Conservation (phyloP, 139 green algal species). For the Medakamo hakoo region DNA sequence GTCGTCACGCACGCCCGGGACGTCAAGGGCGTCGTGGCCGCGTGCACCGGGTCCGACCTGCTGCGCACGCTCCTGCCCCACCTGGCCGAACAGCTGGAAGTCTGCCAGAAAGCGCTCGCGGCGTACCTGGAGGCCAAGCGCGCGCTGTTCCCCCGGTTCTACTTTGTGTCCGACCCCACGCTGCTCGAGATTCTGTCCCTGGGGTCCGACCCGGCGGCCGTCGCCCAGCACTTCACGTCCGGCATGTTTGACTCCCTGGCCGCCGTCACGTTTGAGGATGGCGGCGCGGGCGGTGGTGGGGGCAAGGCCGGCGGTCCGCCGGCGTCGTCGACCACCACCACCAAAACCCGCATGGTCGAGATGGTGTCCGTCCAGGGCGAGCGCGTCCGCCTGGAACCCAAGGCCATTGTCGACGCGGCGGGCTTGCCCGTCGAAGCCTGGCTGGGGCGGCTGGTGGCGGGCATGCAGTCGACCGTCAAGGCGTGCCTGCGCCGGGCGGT, state of each 20-base stretch:
- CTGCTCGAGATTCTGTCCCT: constrained; percentile 92
- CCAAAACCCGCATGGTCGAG: constrained; percentile 78
- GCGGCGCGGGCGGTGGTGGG: background rate
- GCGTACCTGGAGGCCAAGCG: constrained; percentile 89
- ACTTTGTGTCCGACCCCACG: constrained; percentile 93
- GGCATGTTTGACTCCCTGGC: constrained; percentile 85
- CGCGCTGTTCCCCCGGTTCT: constrained; percentile 90
- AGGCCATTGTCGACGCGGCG: constrained; percentile 49
- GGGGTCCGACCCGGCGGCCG: constrained; percentile 68
- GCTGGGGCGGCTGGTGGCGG: constrained; percentile 83
- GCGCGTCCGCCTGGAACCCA: constrained; percentile 41
- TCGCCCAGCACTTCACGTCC: constrained; percentile 89
- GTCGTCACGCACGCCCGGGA: constrained; percentile 67
- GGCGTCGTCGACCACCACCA: constrained; percentile 8
- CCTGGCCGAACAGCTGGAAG: constrained; percentile 86
- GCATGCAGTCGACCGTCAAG: constrained; percentile 66
- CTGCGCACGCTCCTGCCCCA: constrained; percentile 82
- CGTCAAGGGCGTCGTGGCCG: constrained; percentile 66
- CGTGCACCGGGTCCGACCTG: constrained; percentile 65
- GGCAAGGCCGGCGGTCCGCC: background rate
- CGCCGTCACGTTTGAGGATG: constrained; percentile 78
- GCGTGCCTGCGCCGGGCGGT: background rate
- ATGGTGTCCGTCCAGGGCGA: constrained; percentile 82
- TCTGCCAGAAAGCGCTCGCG: constrained; percentile 84
- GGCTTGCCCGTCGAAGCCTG: constrained; percentile 86